Conservation (phyloP, 352 stramenopile genomes). For the Thalassiosira hispida region DNA sequence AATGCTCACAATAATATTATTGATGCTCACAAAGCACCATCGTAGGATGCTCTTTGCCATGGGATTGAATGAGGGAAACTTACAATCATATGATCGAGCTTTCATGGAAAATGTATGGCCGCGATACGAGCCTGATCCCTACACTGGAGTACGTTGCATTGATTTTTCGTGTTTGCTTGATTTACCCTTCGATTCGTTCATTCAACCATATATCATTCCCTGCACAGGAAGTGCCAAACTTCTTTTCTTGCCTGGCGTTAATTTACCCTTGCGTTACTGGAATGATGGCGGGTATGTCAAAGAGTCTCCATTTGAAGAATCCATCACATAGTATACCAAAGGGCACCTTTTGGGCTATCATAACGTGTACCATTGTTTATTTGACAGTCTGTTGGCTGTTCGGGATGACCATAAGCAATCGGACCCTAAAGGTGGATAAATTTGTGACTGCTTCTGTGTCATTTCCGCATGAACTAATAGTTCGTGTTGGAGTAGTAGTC, state of each 20-base stretch:
- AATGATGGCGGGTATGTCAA: conserved; percentile 85
- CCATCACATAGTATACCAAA: conserved; percentile 77
- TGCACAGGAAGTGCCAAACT: conserved; percentile 55
- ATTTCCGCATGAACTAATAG: conserved; percentile 77
- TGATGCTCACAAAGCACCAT: conserved; percentile 27
- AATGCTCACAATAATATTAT: no score
- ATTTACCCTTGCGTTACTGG: conserved; percentile 87
- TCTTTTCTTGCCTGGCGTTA: conserved; percentile 82
- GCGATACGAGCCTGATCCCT: conserved; percentile 78
- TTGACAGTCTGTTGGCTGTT: conserved; percentile 80
- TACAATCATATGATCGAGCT: conserved; percentile 40
- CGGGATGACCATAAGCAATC: conserved; percentile 73
- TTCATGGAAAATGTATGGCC: conserved; percentile 76
- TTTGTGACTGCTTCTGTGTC: conserved; percentile 81
- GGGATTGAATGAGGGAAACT: conserved; percentile 44
- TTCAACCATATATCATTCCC: background rate
- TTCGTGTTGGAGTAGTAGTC: conserved; percentile 84
- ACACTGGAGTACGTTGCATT: conserved; percentile 66
- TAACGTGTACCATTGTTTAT: conserved; percentile 78
- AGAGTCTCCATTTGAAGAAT: conserved; percentile 75
- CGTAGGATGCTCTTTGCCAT: conserved; percentile 70
- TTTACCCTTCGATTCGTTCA: background rate
- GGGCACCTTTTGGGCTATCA: conserved; percentile 83
- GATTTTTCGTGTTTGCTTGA: background rate
- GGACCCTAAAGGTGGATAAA: conserved; percentile 83